Conservation (phyloP, 208 protist genomes). For the Wallacemonas sp. region DNA sequence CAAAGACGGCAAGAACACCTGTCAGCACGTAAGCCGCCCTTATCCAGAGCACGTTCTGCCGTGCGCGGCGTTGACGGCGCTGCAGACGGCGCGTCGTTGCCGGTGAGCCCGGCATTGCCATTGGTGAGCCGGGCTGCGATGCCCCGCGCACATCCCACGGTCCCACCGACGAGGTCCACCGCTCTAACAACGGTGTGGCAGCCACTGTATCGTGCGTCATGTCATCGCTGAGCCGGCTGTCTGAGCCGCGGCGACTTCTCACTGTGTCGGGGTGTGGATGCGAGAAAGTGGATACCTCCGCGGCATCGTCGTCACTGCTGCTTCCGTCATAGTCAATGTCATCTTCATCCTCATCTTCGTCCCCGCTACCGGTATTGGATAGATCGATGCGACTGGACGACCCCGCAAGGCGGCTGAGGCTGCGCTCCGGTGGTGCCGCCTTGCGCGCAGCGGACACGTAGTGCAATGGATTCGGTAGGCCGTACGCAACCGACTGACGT, state of each 20-base stretch:
- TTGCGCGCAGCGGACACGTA: neutral
- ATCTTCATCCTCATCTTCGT: neutral
- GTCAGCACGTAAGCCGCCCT: conserved; percentile 14
- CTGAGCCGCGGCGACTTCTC: no score
- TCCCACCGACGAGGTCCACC: neutral
- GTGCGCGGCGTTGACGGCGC: neutral
- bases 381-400: conserved; percentile 2
- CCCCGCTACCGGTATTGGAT: conserved; percentile 10
- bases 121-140: neutral
- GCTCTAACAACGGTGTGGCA: neutral
- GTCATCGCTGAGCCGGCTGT: no score
- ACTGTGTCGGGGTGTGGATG: no score
- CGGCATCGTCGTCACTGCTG: neutral
- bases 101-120: neutral
- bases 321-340: neutral
- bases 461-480: conserved; percentile 7
- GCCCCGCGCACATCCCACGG: conserved; percentile 1
- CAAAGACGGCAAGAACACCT: conserved; percentile 37
- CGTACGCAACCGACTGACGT: conserved; percentile 49
- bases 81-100: neutral
- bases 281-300: neutral
- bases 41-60: conserved; percentile 3
- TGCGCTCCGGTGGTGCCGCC: neutral
- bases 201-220: neutral
- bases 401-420: neutral